phyloP scores from a whole-genome alignment of 495 filamentous ascomycete genomes.

The Trichoderma gamsii region DNA sequence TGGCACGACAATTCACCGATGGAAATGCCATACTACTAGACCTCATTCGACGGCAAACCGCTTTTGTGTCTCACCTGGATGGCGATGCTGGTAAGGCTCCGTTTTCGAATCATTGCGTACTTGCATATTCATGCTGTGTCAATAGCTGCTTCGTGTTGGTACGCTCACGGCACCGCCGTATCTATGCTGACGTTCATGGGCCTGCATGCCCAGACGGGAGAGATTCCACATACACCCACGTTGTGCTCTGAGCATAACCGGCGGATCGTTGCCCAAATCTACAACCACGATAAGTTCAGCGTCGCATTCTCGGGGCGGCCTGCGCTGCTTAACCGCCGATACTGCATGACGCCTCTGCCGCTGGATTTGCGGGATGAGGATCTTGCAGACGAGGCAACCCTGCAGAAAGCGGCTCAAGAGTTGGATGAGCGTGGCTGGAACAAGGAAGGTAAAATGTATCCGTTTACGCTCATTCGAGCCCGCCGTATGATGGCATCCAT shows the following conservation, averaged over 20 bases:
- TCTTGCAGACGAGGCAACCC: not conserved
- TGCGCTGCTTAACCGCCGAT: conserved; percentile 49
- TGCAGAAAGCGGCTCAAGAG: conserved; percentile 23
- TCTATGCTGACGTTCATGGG: conserved; percentile 1
- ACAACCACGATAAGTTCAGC: conserved; percentile 32
- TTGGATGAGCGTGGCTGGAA: conserved; percentile 53
- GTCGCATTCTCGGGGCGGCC: conserved; percentile 33
- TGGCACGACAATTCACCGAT: not conserved
- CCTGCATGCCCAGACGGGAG: not conserved
- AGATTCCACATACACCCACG: not conserved
- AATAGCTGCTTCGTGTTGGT: not conserved
- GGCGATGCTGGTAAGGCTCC: not conserved
- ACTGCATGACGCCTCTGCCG: conserved; percentile 46
- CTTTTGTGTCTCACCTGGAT: not conserved
- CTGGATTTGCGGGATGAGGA: conserved; percentile 49
- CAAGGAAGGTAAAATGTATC: conserved; percentile 31
- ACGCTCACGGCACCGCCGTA: not conserved
- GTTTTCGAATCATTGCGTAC: not conserved
- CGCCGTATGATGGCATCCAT: conserved; percentile 44
- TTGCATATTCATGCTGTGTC: not conserved
- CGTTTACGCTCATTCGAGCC: conserved; percentile 42
- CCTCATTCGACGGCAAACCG: not conserved
- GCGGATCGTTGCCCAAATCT: conserved; percentile 46
- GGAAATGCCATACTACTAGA: not conserved
- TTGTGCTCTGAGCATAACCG: conserved; percentile 20